Conservation (phyloP, 176 grass and related monocot genomes). For the Musa acuminata region DNA sequence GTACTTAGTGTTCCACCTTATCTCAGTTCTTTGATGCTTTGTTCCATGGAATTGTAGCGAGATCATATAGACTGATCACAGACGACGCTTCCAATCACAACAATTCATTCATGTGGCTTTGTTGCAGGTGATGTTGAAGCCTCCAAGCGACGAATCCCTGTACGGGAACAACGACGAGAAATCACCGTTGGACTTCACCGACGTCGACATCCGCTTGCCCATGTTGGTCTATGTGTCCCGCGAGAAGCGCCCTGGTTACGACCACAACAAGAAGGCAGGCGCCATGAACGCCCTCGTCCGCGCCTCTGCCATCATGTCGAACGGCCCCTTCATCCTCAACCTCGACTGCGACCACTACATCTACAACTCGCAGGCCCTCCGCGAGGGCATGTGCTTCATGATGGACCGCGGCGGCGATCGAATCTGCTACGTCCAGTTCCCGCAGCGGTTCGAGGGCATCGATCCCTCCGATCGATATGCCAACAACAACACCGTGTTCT, state of each 20-base stretch:
- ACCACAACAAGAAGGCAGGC: conserved; percentile 97
- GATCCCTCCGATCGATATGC: conserved; percentile 96
- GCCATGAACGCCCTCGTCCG: conserved; percentile 97
- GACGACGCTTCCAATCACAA: too few species aligned
- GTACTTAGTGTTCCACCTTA: conserved; percentile 10
- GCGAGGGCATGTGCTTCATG: conserved; percentile 98
- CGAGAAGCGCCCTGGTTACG: conserved; percentile 90
- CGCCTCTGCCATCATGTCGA: conserved; percentile 94
- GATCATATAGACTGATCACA: too few species aligned
- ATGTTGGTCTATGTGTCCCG: conserved; percentile 89
- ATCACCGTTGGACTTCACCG: conserved; percentile 45
- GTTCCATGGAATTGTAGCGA: too few species aligned
- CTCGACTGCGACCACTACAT: conserved; percentile 96
- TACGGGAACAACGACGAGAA: conserved; percentile 55
- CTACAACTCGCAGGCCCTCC: conserved; percentile 79
- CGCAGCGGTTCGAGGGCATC: conserved; percentile 87
- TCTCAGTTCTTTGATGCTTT: too few species aligned
- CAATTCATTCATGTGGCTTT: not conserved
- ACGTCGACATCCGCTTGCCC: conserved; percentile 67
- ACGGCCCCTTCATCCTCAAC: conserved; percentile 95
- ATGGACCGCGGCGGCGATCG: conserved; percentile 91
- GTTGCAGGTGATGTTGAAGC: conserved; percentile 85
- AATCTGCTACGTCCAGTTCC: conserved; percentile 88
- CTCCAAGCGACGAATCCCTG: conserved; percentile 52
- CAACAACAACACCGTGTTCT: conserved; percentile 97